These are phyloP conservation scores for Linum lewisii DNA, from an alignment of 345 rosid species.

Conservation along the genomic window DNA sequence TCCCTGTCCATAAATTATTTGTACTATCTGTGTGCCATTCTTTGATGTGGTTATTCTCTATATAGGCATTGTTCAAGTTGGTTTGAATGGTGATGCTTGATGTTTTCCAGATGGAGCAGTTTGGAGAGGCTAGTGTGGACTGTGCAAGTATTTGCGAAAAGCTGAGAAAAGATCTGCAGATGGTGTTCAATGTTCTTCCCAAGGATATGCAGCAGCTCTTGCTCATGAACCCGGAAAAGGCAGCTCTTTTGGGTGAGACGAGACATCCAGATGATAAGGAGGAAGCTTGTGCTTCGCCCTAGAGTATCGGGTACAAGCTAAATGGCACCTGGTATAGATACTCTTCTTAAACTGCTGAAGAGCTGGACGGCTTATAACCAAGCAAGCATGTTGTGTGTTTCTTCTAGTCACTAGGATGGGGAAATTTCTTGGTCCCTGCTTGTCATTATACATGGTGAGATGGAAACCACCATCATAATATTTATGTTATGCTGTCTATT, in stretches of 20 bases:
- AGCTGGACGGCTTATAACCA: conserved; percentile 5
- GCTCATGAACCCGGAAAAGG: conserved; percentile 76
- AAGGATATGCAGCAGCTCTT: conserved; percentile 83
- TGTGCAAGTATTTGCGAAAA: conserved; percentile 44
- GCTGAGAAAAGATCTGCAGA: conserved; percentile 68
- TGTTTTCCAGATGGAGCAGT: conserved; percentile 40
- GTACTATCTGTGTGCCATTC: not conserved
- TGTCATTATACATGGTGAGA: not conserved
- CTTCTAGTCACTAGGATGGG: conserved; percentile 14
- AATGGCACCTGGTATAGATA: conserved; percentile 9
- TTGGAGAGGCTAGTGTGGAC: conserved; percentile 34
- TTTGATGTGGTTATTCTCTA: not conserved
- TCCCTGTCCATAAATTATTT: not conserved
- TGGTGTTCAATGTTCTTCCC: conserved; percentile 63
- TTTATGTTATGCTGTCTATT: not conserved
- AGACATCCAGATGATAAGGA: conserved; percentile 16
- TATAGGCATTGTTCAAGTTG: not conserved
- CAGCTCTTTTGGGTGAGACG: conserved; percentile 48
- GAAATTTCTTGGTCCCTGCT: not conserved
- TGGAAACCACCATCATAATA: not conserved
- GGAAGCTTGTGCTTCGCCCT: conserved; percentile 17
- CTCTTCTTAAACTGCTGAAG: conserved; percentile 17
- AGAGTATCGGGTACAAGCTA: conserved; percentile 11
- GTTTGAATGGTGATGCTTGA: conserved; percentile 1
- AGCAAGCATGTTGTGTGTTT: not conserved